Conservation (phyloP, 257 asterid species). For the Apocynum venetum region DNA sequence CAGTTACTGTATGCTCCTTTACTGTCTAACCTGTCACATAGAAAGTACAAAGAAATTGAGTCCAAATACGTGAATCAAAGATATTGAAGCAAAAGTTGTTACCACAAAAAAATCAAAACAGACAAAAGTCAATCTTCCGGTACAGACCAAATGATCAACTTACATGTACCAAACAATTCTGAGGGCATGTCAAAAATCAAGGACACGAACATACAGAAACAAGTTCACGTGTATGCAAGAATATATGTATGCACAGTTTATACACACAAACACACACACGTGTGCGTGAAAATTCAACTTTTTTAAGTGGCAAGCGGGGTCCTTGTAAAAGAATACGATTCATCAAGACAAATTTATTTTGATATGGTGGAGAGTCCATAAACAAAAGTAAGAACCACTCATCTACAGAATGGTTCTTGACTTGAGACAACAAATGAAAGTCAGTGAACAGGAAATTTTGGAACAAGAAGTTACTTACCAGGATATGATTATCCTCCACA, state of each 20-base stretch:
- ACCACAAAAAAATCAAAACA: not conserved
- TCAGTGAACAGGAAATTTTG: not conserved
- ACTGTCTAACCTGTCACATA: not conserved
- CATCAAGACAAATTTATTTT: slow-evolving; percentile 20
- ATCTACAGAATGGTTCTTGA: slow-evolving; percentile 25
- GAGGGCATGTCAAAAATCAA: slow-evolving; percentile 2
- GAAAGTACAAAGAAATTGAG: not conserved
- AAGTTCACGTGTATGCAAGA: slow-evolving; percentile 13
- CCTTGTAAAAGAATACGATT: slow-evolving; percentile 34
- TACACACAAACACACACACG: slow-evolving; percentile 9
- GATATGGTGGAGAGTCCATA: slow-evolving; percentile 35
- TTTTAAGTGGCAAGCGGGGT: slow-evolving; percentile 31
- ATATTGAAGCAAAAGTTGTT: not conserved
- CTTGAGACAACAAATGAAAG: slow-evolving; percentile 10
- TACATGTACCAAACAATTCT: not conserved
- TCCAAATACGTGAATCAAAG: not conserved
- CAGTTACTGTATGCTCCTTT: not conserved
- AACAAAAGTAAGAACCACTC: slow-evolving; percentile 28
- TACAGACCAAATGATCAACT: not conserved
- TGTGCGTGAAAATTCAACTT: slow-evolving; percentile 20
- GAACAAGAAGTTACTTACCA: not conserved
- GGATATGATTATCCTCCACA: not conserved
- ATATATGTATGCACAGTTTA: not conserved
- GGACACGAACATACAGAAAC: not conserved
- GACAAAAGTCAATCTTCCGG: too few relatives aligned